Evolutionary conservation across 345 rosid genomes (phyloP), one percentile per base, ranked within the genome.

Genomic region (Moricandia moricandioides): DNA sequence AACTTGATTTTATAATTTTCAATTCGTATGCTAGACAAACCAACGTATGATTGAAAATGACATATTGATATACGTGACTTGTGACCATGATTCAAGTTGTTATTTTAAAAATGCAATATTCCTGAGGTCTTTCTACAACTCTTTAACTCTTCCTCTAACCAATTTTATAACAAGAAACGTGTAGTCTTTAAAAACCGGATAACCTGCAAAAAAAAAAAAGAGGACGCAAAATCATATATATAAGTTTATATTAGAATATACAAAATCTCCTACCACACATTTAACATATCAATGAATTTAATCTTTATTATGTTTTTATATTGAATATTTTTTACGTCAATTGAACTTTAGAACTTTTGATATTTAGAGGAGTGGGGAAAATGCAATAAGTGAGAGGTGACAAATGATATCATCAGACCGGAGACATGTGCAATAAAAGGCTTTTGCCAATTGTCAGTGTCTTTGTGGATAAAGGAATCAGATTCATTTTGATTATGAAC

Each of bases 401-500:
- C 56, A 65, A 27, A 39, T 71, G 72, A 65, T 58, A 63, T 70
- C 40, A 65, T 57, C 60, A 77, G 67, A 21, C 10, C 4, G 30
- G 79, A 70, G 62, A 64, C 80, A 77, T 77, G 72, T 77, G 76
- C 45, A 1, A 59, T 71, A 60, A 39, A 49, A 16, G 24, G 3
- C 31, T 11, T 72, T 66, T 71, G 47, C 58, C 68, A 49, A 35
- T 66, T 77, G 81, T 72, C 81, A 71, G 81, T 66, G 69, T 78
- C 73, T 78, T 78, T 67, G 69, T 51, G 73, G 73, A 71, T 35
- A 43, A 51, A 0, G 7, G 81, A 72, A 66, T 78, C 81, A 37
- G 76, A 71, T 78, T 67, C 64, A 71, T 59, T 59, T 77, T 17
- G 8, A 47, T 65, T 47, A 11, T n/a, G 52, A 63, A 17, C 47